These are phyloP conservation scores for Hyaloscypha finlandica DNA, from an alignment of 495 filamentous ascomycete species.

Conservation along the genomic window DNA sequence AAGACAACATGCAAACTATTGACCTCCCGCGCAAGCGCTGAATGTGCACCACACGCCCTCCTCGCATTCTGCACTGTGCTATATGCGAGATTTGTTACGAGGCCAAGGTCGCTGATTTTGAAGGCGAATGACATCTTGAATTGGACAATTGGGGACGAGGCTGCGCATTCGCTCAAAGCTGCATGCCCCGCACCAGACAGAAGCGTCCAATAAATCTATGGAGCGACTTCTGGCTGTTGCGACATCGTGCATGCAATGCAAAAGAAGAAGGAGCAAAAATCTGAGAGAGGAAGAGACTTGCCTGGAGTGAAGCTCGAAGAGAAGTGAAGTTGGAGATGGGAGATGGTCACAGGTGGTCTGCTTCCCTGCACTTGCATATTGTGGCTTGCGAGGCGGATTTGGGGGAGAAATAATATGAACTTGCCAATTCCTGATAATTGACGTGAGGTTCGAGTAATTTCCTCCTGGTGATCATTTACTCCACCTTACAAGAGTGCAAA, in stretches of 20 bases:
- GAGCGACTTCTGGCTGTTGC: not conserved
- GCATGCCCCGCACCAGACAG: not conserved
- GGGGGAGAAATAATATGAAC: not conserved
- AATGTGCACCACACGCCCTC: conserved; percentile 30
- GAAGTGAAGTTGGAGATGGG: conserved; percentile 1
- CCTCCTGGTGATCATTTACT: no score
- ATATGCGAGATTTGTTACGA: conserved; percentile 26
- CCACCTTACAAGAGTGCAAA: no score
- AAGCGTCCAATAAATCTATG: not conserved
- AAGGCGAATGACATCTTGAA: conserved; percentile 33
- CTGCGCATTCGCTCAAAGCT: not conserved
- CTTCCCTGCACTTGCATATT: conserved; percentile 16
- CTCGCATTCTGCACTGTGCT: conserved; percentile 24
- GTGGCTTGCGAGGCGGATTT: conserved; percentile 10
- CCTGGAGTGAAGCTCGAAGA: not conserved
- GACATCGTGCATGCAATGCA: not conserved
- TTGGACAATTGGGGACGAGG: not conserved
- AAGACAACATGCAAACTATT: conserved; percentile 28
- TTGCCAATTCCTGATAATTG: not conserved
- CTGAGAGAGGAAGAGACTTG: not conserved
- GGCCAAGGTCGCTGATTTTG: conserved; percentile 27
- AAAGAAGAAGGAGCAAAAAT: not conserved
- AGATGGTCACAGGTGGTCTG: not conserved
- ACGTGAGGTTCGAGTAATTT: not conserved
- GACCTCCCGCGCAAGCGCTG: conserved; percentile 30